Base-by-base conservation (phyloP, 2,329 filamentous ascomycete genomes). In the Nemania abortiva region DNA sequence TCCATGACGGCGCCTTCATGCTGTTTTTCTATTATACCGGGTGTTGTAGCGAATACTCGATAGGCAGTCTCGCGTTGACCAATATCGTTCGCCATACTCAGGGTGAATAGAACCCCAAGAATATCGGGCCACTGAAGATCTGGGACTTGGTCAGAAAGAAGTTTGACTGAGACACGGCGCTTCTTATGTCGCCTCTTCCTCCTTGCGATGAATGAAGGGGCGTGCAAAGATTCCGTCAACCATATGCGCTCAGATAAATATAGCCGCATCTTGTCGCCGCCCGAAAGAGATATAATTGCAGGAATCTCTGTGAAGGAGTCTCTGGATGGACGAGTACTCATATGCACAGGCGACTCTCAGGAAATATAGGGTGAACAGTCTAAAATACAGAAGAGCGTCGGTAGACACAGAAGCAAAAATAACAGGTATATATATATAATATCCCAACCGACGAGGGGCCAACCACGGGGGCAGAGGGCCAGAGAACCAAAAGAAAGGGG, bases 11-110 rank as follows among this genome's bases (percentile, higher is more conserved):
- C 90, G 72, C 94, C 92, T 80, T 98, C 94, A 76, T 98, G 95
- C 79, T 98, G 93, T 81, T 92, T 95, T 83, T 98, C 94, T 76
- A 99, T 98, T 76, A 99, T 95, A 37, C 92, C 92, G 4, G 96
- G 96, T 0, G 95, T 98, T 1, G 95, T 95, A 53, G 95, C 92
- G 80, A 99, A 98, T 77, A 99, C 96, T 71, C 96, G 90, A 84
- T 96, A 99, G 20, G 96, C 94, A 56, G 92, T 94, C 83, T 98
- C 96, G 71, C 96, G 91, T 83, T 97, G 92, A 72, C 92, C 91
- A 34, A 92, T 83, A 70, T 98, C 93, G 62, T 88, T 85, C 24
- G 94, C 95, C 81, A 97, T 94, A 81, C 95, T 98, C 47, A 97
- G 90, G 76, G 94, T 91, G 84, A 98, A 98, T 57, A 99, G 87